Percentiles rank a stretch among this genome's conserved stretches.
phyloP scores from a whole-genome alignment of 2,329 filamentous ascomycete genomes.

The Coniochaeta sp. region DNA sequence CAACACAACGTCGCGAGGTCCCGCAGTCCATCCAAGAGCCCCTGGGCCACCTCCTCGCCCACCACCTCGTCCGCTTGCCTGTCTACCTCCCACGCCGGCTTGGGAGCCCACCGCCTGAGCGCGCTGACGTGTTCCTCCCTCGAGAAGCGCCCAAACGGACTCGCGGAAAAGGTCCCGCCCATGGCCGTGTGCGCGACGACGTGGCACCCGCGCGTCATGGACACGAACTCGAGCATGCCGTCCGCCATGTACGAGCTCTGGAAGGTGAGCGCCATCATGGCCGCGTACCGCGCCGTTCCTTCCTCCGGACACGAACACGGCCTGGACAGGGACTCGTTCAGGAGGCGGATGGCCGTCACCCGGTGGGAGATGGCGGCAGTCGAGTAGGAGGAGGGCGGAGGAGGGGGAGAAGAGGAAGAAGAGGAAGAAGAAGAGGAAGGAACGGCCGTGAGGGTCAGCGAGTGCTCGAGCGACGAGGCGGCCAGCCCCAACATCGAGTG shows the following conservation, averaged over 20 bases:
- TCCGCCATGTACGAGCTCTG: constrained; percentile 31
- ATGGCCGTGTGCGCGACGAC: constrained; percentile 7
- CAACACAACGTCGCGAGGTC: constrained; percentile 21
- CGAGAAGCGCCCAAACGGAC: constrained; percentile 13
- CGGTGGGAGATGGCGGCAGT: constrained; percentile 26
- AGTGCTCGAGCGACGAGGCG: constrained; percentile 27
- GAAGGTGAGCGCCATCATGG: constrained; percentile 27
- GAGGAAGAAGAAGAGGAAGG: background rate
- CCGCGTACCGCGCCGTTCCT: constrained; percentile 27
- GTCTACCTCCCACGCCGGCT: constrained; percentile 10
- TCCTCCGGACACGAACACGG: constrained; percentile 18
- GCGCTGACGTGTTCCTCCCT: constrained; percentile 18
- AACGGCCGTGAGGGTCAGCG: constrained; percentile 8
- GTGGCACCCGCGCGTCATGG: constrained; percentile 30
- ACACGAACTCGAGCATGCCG: constrained; percentile 29
- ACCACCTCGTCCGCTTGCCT: background rate
- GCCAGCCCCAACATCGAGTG: constrained; percentile 33
- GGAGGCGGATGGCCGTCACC: constrained; percentile 25
- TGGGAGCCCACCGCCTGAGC: constrained; percentile 8
- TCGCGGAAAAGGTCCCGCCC: constrained; percentile 5
- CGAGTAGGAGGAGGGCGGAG: constrained; percentile 8
- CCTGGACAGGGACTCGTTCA: constrained; percentile 25
- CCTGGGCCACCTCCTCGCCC: constrained; percentile 15
- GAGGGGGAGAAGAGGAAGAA: background rate
- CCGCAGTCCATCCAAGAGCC: constrained; percentile 20